Evolutionary conservation across 2,329 filamentous ascomycete genomes (phyloP).

Genomic region (Pseudogymnoascus sp.): DNA sequence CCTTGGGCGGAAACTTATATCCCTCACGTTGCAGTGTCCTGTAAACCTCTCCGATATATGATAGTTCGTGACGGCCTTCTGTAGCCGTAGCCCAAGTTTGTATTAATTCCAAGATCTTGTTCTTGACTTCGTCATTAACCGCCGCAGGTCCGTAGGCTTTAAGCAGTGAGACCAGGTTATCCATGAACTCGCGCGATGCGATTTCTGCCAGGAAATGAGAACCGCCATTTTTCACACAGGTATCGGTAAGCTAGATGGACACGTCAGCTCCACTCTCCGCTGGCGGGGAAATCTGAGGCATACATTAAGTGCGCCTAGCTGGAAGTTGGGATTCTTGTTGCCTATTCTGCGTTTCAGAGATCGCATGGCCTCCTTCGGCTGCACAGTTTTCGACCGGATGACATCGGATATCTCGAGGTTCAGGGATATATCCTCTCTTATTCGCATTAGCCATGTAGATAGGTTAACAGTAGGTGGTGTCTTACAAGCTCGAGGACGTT

Average conservation of each 20-base stretch:
- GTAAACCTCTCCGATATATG: slow-evolving; percentile 86
- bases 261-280: background rate
- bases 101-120: slow-evolving; percentile 86
- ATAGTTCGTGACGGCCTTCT: slow-evolving; percentile 72
- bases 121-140: slow-evolving; percentile 76
- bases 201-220: slow-evolving; percentile 92
- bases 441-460: slow-evolving; percentile 19
- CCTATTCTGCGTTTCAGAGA: slow-evolving; percentile 88
- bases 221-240: slow-evolving; percentile 97
- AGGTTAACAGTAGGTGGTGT: slow-evolving; percentile 12
- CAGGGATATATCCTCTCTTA: slow-evolving; percentile 87
- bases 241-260: slow-evolving; percentile 70
- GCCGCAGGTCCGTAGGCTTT: slow-evolving; percentile 68
- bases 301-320: slow-evolving; percentile 90
- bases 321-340: slow-evolving; percentile 95
- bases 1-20: slow-evolving; percentile 79
- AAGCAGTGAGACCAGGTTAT: slow-evolving; percentile 84
- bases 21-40: slow-evolving; percentile 73
- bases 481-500: slow-evolving; percentile 86
- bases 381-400: slow-evolving; percentile 94
- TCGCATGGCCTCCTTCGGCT: slow-evolving; percentile 96
- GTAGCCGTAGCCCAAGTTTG: slow-evolving; percentile 89
- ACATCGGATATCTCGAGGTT: slow-evolving; percentile 98
- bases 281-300: slow-evolving; percentile 7
- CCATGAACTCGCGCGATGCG: slow-evolving; percentile 95